Conservation (phyloP, 257 asterid genomes). For the Jasminum sambac region DNA sequence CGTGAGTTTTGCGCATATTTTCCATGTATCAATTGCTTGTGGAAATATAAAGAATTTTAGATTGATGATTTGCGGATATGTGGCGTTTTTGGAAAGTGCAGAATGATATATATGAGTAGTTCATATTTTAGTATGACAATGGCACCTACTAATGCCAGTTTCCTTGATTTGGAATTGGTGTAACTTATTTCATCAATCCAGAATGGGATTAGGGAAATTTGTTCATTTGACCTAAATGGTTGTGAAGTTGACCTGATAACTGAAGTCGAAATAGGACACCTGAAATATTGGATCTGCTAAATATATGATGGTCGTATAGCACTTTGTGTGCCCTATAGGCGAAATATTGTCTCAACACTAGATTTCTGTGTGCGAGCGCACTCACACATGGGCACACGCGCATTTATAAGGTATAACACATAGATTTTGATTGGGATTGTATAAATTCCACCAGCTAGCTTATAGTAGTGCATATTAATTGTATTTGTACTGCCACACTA, state of each 20-base stretch:
- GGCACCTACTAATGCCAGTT: background rate
- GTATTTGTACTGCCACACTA: background rate
- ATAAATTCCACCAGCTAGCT: background rate
- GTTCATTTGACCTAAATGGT: too few species aligned
- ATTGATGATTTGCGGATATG: background rate
- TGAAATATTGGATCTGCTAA: background rate
- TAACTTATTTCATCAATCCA: background rate
- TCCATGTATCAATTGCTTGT: background rate
- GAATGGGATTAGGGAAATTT: background rate
- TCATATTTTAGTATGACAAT: background rate
- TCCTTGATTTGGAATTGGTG: background rate
- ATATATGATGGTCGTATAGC: background rate
- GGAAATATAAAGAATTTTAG: background rate
- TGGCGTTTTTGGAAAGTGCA: background rate
- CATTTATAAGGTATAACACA: background rate
- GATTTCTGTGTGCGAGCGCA: too few species aligned
- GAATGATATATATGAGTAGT: background rate
- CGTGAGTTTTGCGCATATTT: constrained; percentile 37
- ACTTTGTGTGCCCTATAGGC: background rate
- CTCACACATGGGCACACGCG: too few species aligned
- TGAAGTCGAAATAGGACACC: background rate
- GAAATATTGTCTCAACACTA: too few species aligned
- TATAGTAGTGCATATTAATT: background rate
- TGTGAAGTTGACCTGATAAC: background rate
- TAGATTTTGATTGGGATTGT: background rate